Evolutionary conservation across 2,329 filamentous ascomycete genomes (phyloP).

Genomic region (Cryoendolithus antarcticus): DNA sequence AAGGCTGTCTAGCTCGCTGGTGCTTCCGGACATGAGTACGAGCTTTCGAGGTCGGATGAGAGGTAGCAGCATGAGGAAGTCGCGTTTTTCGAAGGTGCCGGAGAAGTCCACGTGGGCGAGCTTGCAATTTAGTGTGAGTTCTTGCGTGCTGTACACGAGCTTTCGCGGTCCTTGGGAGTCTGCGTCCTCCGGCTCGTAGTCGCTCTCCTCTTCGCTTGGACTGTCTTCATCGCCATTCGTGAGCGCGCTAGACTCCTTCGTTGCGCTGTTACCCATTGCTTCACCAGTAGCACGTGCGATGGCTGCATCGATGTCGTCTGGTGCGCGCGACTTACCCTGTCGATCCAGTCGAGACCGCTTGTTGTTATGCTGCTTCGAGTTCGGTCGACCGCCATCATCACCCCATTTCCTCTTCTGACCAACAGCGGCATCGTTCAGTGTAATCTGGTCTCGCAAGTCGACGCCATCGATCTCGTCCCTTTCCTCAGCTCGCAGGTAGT

Average conservation of each 20-base stretch:
- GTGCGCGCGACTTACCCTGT: conserved; percentile 15
- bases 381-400: conserved; percentile 39
- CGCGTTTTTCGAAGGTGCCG: conserved; percentile 85
- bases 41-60: conserved; percentile 89
- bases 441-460: conserved; percentile 43
- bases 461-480: conserved; percentile 62
- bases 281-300: conserved; percentile 21
- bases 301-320: conserved; percentile 24
- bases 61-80: conserved; percentile 86
- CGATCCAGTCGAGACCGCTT: conserved; percentile 52
- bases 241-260: background rate
- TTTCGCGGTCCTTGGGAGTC: conserved; percentile 59
- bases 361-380: conserved; percentile 24
- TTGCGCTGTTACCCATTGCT: too few relatives aligned
- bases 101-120: conserved; percentile 86
- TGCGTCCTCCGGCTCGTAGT: conserved; percentile 40
- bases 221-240: conserved; percentile 9
- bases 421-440: conserved; percentile 40
- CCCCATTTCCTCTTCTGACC: conserved; percentile 95
- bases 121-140: conserved; percentile 56
- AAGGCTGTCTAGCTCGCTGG: conserved; percentile 64
- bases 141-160: conserved; percentile 51
- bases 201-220: conserved; percentile 23
- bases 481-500: conserved; percentile 87
- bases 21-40: conserved; percentile 74